Percentiles rank a stretch among this genome's conserved stretches.
phyloP scores from a whole-genome alignment of 129 eudicot genomes.

The Tagetes patula region DNA sequence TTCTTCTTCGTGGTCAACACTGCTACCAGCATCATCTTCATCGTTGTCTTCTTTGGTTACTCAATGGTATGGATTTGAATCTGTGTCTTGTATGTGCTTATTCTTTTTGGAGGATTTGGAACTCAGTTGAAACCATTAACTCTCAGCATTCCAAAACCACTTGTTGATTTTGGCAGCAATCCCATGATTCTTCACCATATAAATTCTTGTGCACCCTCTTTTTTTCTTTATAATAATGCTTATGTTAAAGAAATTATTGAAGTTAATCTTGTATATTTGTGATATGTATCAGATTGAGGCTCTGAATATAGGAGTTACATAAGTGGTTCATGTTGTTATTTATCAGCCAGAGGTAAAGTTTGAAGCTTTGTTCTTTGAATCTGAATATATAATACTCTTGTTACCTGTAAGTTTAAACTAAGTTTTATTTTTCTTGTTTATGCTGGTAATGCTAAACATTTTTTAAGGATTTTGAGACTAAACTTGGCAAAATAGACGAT shows the following conservation, averaged over 20 bases:
- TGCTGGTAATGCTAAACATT: constrained; percentile 65
- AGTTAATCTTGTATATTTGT: background rate
- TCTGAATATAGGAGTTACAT: constrained; percentile 80
- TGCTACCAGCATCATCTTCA: no score
- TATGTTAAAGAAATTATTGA: background rate
- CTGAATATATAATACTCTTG: no score
- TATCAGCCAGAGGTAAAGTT: constrained; percentile 87
- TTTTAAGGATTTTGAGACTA: constrained; percentile 77
- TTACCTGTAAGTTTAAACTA: background rate
- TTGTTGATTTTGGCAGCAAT: constrained; percentile 84
- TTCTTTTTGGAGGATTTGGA: constrained; percentile 97
- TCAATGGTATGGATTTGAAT: no score
- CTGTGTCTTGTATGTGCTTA: constrained; percentile 13
- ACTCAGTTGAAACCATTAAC: constrained; percentile 89
- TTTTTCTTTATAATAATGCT: background rate
- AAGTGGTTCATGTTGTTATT: constrained; percentile 90
- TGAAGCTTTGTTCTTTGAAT: no score
- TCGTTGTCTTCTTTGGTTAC: no score
- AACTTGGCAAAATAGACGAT: constrained; percentile 32
- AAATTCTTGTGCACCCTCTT: background rate
- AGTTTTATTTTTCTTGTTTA: background rate
- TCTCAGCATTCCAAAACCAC: constrained; percentile 77
- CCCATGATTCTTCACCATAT: constrained; percentile 94
- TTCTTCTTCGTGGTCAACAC: no score
- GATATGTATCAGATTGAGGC: constrained; percentile 76